Percentiles rank a stretch among this genome's conserved stretches.
These are phyloP conservation scores for Noccaea caerulescens DNA, from an alignment of 345 rosid genomes.

Conservation along the genomic window DNA sequence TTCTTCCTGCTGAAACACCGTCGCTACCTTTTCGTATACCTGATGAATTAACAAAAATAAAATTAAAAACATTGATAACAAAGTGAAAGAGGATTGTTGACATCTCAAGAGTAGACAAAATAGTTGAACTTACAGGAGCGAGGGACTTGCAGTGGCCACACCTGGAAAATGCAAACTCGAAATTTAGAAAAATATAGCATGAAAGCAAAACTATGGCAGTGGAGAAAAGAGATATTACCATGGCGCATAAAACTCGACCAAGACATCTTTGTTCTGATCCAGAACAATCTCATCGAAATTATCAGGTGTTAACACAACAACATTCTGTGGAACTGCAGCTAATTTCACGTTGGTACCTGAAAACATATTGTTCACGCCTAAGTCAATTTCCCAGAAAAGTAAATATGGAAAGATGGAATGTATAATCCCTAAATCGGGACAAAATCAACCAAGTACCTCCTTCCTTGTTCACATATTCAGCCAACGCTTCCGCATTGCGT, in stretches of 20 bases:
- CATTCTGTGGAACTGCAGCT: slow-evolving; percentile 75
- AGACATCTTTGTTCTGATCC: slow-evolving; percentile 86
- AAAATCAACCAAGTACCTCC: slow-evolving; percentile 59
- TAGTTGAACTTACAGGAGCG: slow-evolving; percentile 77
- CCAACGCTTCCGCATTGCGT: slow-evolving; percentile 80
- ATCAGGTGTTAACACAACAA: slow-evolving; percentile 73
- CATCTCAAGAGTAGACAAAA: neutral
- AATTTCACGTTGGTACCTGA: slow-evolving; percentile 91
- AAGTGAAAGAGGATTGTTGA: neutral
- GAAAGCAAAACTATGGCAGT: slow-evolving; percentile 23
- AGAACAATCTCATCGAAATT: slow-evolving; percentile 80
- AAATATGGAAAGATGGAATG: neutral
- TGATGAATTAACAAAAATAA: slow-evolving; percentile 36
- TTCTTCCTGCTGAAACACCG: slow-evolving; percentile 74
- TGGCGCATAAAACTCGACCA: slow-evolving; percentile 98
- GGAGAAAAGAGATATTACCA: slow-evolving; percentile 56
- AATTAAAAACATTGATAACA: slow-evolving; percentile 11
- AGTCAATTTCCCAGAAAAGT: neutral
- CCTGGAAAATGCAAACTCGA: slow-evolving; percentile 54
- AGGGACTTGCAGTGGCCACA: slow-evolving; percentile 98
- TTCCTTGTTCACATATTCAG: slow-evolving; percentile 88
- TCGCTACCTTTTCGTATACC: slow-evolving; percentile 89
- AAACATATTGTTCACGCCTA: slow-evolving; percentile 18
- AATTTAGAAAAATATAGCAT: slow-evolving; percentile 18
- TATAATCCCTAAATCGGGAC: slow-evolving; percentile 9